These are phyloP conservation scores for Lactuca sativa DNA, from an alignment of 129 eudicot genomes.

Conservation along the genomic window DNA sequence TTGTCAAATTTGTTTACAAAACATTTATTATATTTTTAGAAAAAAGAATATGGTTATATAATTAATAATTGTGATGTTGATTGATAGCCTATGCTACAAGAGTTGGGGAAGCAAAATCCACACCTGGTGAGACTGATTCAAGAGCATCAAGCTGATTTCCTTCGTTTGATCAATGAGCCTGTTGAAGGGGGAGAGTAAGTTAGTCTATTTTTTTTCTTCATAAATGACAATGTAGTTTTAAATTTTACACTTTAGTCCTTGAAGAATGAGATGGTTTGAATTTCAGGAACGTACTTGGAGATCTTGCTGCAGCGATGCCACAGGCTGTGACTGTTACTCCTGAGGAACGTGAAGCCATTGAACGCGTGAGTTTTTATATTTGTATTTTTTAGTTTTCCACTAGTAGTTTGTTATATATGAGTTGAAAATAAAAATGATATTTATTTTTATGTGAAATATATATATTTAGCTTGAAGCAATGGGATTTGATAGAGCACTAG, in stretches of 20 bases:
- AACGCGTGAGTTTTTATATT: slow-evolving; percentile 54
- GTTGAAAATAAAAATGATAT: neutral
- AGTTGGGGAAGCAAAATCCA: slow-evolving; percentile 91
- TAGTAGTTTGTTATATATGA: neutral
- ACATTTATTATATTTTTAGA: neutral
- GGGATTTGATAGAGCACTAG: slow-evolving; percentile 75
- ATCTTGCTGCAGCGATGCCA: slow-evolving; percentile 70
- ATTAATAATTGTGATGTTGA: neutral
- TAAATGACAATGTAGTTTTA: no score
- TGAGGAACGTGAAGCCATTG: slow-evolving; percentile 90
- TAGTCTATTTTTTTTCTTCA: no score
- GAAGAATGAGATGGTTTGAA: neutral
- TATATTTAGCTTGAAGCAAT: slow-evolving; percentile 65
- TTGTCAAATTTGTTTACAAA: no score
- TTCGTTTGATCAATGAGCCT: slow-evolving; percentile 86
- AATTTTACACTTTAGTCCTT: neutral
- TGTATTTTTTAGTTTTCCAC: neutral
- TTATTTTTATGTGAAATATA: no score
- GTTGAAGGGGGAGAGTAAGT: slow-evolving; percentile 83
- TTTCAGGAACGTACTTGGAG: slow-evolving; percentile 65
- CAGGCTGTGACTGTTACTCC: slow-evolving; percentile 82
- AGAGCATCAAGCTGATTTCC: slow-evolving; percentile 91
- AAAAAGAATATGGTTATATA: no score
- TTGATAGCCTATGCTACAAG: slow-evolving; percentile 95
- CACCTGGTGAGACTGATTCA: slow-evolving; percentile 78